Conservation (phyloP, 257 asterid genomes). For the Nicotiana undulata region DNA sequence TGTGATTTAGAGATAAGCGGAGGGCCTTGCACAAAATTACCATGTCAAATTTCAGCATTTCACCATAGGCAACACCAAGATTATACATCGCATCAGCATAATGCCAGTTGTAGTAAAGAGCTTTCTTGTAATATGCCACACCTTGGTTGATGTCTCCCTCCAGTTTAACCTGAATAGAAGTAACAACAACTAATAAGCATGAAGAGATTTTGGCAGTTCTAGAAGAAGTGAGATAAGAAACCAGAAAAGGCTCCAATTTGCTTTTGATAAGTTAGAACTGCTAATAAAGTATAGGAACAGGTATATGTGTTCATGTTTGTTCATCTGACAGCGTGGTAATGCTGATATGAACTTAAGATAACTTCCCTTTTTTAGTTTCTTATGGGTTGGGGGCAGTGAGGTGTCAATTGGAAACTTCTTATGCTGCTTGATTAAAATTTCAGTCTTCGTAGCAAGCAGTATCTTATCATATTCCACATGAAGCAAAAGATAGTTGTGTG, state of each 20-base stretch:
- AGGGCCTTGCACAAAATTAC: slow-evolving; percentile 34
- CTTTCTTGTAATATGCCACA: slow-evolving; percentile 81
- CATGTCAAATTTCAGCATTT: slow-evolving; percentile 98
- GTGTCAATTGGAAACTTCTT: not conserved
- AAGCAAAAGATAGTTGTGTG: not conserved
- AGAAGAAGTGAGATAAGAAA: not conserved
- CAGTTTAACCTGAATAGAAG: slow-evolving; percentile 71
- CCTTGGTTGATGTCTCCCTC: slow-evolving; percentile 98
- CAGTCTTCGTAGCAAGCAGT: not conserved
- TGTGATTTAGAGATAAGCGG: not conserved
- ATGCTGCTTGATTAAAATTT: not conserved
- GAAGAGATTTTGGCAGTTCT: not conserved
- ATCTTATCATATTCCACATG: not conserved
- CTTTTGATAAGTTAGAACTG: not conserved
- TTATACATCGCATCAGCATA: slow-evolving; percentile 99
- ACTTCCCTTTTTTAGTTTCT: not conserved
- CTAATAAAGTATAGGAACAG: not conserved
- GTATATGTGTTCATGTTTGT: not conserved
- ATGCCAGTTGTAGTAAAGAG: slow-evolving; percentile 93
- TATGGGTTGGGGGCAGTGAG: not conserved
- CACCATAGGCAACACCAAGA: slow-evolving; percentile 99
- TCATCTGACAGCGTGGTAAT: not conserved
- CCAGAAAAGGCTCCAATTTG: not conserved
- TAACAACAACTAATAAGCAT: slow-evolving; percentile 12
- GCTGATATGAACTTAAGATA: not conserved